Evolutionary conservation across 2,329 filamentous ascomycete genomes (phyloP).

Genomic region (Thielaviopsis euricoi): DNA sequence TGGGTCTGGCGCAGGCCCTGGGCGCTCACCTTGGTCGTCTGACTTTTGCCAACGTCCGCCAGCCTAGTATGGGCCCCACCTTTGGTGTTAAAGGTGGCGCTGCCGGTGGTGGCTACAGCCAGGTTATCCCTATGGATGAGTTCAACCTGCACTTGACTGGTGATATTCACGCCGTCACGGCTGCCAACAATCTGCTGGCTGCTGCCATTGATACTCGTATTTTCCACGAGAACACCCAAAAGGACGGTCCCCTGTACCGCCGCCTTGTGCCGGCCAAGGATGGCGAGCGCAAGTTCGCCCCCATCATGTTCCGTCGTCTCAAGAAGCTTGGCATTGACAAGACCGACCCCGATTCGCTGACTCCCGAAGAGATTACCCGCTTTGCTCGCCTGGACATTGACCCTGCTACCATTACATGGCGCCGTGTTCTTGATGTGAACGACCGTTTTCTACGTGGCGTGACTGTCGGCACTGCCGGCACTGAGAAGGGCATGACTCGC

Average conservation of each 20-base stretch:
- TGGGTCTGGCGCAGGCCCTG: slow-evolving; percentile 85
- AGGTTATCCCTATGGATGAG: slow-evolving; percentile 99
- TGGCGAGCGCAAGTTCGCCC: slow-evolving; percentile 70
- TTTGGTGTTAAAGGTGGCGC: slow-evolving; percentile 99
- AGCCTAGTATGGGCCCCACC: slow-evolving; percentile 91
- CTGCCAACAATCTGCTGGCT: slow-evolving; percentile 90
- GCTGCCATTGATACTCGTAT: slow-evolving; percentile 96
- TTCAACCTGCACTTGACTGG: slow-evolving; percentile 97
- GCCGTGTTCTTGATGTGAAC: slow-evolving; percentile 90
- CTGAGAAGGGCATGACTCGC: slow-evolving; percentile 76
- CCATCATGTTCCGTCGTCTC: slow-evolving; percentile 80
- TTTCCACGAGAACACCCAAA: slow-evolving; percentile 94
- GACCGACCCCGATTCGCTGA: slow-evolving; percentile 81
- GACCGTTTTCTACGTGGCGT: slow-evolving; percentile 84
- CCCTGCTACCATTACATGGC: slow-evolving; percentile 93
- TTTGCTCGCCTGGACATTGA: slow-evolving; percentile 96
- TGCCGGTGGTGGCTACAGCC: slow-evolving; percentile 92
- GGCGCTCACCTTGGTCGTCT: slow-evolving; percentile 76
- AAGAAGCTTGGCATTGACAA: slow-evolving; percentile 95
- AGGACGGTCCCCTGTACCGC: slow-evolving; percentile 72
- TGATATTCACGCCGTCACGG: slow-evolving; percentile 93
- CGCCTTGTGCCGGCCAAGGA: slow-evolving; percentile 82
- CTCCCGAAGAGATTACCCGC: slow-evolving; percentile 67
- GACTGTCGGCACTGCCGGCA: slow-evolving; percentile 73
- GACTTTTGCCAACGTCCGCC: slow-evolving; percentile 89